Conservation (phyloP, 129 eudicot genomes). For the Rutidosis leptorrhynchoides region DNA sequence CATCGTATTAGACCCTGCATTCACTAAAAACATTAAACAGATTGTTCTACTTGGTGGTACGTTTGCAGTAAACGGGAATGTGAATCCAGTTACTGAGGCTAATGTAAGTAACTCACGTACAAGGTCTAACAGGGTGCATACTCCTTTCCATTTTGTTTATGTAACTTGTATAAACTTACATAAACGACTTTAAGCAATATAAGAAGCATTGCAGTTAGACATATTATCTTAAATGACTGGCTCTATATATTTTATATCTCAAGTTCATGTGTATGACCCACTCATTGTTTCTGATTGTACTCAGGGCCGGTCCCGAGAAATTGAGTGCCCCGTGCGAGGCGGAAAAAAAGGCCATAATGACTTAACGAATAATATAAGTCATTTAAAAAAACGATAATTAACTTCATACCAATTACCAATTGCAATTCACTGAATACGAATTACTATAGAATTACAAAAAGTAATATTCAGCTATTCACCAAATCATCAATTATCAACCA, state of each 20-base stretch:
- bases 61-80: conserved; percentile 92
- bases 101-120: conserved; percentile 58
- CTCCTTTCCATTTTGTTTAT: background rate
- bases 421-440: no score
- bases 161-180: conserved; percentile 1
- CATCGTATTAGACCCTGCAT: conserved; percentile 69
- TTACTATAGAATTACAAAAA: no score
- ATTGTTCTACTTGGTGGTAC: conserved; percentile 96
- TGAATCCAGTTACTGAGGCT: conserved; percentile 95
- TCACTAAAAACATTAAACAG: conserved; percentile 66
- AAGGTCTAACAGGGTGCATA: background rate
- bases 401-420: no score
- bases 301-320: no score
- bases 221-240: background rate
- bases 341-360: no score
- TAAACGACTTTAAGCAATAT: conserved; percentile 4
- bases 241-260: background rate
- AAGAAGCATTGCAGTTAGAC: background rate
- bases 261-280: background rate
- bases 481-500: no score
- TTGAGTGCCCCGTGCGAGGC: no score
- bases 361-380: no score
- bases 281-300: background rate
- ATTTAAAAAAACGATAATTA: no score
- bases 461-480: no score